Percentiles rank a stretch among this genome's conserved stretches.
Conservation (phyloP, 129 eudicot species). For the Arctium minus region DNA sequence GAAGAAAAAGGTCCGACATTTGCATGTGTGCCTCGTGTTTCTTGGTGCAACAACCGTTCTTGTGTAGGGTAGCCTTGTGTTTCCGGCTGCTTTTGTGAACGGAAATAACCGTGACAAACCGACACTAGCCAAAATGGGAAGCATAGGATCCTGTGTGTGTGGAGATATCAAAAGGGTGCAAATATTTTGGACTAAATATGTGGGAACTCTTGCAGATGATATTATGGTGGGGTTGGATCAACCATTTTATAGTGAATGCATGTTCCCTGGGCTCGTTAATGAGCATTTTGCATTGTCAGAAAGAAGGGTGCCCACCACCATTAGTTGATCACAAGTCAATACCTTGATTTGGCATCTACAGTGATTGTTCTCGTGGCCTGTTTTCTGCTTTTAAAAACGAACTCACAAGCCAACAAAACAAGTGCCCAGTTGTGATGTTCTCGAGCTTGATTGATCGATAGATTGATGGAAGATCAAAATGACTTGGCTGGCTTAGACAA, state of each 20-base stretch:
- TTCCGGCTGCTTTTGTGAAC: background rate
- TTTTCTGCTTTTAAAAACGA: background rate
- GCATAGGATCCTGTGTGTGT: slow-evolving; percentile 18
- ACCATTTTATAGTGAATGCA: slow-evolving; percentile 15
- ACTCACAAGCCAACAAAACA: slow-evolving; percentile 12
- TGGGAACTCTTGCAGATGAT: background rate
- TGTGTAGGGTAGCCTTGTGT: background rate
- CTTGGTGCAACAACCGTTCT: background rate
- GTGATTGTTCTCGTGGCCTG: slow-evolving; percentile 29
- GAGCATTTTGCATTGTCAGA: slow-evolving; percentile 9
- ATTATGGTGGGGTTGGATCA: slow-evolving; percentile 21
- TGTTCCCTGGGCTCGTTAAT: slow-evolving; percentile 19
- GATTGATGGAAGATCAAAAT: background rate
- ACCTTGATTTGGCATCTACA: slow-evolving; percentile 18
- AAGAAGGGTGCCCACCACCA: slow-evolving; percentile 22
- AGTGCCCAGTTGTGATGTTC: background rate
- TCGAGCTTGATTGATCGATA: background rate
- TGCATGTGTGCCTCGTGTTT: background rate
- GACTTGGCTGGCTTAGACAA: background rate
- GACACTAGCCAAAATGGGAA: background rate
- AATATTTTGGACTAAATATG: background rate
- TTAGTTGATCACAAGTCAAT: background rate
- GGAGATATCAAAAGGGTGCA: slow-evolving; percentile 3
- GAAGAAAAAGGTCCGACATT: background rate
- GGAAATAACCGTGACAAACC: background rate